Percentiles rank a stretch among this genome's conserved stretches.
These are phyloP conservation scores for Aspergillus brunneoviolaceus DNA, from an alignment of 2,329 filamentous ascomycete genomes.

Conservation along the genomic window DNA sequence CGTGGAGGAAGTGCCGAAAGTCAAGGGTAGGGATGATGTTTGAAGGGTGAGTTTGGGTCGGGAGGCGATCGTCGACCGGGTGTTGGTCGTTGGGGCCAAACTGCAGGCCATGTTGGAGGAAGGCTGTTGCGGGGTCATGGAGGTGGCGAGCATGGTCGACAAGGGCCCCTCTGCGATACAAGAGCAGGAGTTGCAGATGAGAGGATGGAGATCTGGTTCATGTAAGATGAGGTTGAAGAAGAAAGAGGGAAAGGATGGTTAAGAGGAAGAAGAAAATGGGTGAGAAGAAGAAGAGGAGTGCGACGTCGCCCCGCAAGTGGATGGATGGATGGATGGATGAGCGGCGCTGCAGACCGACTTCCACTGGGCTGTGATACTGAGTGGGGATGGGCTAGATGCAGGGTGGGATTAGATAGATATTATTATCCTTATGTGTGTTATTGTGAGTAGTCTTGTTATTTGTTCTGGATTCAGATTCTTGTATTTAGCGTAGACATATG, in stretches of 20 bases:
- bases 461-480: too few relatives aligned
- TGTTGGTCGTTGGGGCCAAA: constrained; percentile 13
- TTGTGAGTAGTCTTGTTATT: too few relatives aligned
- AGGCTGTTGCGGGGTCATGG: constrained; percentile 22
- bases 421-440: background rate
- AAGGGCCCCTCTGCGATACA: constrained; percentile 11
- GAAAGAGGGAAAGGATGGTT: background rate
- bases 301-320: constrained; percentile 3
- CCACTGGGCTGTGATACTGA: background rate
- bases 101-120: constrained; percentile 19
- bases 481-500: too few relatives aligned
- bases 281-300: background rate
- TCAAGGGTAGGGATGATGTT: constrained; percentile 51
- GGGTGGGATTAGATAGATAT: background rate
- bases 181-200: background rate
- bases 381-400: background rate
- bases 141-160: constrained; percentile 23
- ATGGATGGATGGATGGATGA: background rate
- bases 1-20: constrained; percentile 55
- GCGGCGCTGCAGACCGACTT: background rate
- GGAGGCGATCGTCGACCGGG: constrained; percentile 26
- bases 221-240: background rate
- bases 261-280: constrained; percentile 1
- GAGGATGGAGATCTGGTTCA: background rate
- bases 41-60: constrained; percentile 63